phyloP scores from a whole-genome alignment of 192 early-diverging fungal genomes.

The Haplosporangium gracile region DNA sequence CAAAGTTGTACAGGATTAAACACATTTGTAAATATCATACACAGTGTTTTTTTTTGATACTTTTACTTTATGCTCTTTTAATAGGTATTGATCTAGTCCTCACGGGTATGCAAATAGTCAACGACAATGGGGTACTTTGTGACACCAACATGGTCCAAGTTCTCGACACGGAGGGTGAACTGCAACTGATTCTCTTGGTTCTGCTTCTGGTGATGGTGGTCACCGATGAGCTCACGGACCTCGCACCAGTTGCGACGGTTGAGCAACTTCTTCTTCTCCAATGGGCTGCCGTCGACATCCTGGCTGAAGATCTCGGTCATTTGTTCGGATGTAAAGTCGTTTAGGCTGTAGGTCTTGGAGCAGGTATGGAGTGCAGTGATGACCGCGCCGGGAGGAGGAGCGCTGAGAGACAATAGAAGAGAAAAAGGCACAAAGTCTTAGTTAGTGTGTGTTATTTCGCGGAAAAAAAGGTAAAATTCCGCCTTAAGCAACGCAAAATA shows the following conservation, averaged over 20 bases:
- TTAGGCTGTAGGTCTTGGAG: slow-evolving; percentile 67
- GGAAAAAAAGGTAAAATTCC: not conserved
- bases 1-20: not conserved
- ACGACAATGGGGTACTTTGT: slow-evolving; percentile 65
- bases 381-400: slow-evolving; percentile 79
- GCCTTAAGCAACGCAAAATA: not conserved
- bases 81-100: not conserved
- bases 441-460: not conserved
- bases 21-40: not conserved
- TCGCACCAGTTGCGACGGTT: slow-evolving; percentile 72
- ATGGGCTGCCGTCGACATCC: slow-evolving; percentile 72
- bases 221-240: slow-evolving; percentile 57
- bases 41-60: not conserved
- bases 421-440: not conserved
- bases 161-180: slow-evolving; percentile 70
- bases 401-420: slow-evolving; percentile 25
- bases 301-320: slow-evolving; percentile 80
- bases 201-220: not conserved
- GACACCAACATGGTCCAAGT: slow-evolving; percentile 60
- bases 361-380: slow-evolving; percentile 75
- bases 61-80: not conserved
- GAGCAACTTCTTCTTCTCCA: slow-evolving; percentile 63
- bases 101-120: slow-evolving; percentile 12
- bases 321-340: slow-evolving; percentile 73
- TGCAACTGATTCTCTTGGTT: slow-evolving; percentile 46